These are phyloP conservation scores for Cladophialophora yegresii DNA, from an alignment of 2,329 filamentous ascomycete genomes.

Conservation along the genomic window DNA sequence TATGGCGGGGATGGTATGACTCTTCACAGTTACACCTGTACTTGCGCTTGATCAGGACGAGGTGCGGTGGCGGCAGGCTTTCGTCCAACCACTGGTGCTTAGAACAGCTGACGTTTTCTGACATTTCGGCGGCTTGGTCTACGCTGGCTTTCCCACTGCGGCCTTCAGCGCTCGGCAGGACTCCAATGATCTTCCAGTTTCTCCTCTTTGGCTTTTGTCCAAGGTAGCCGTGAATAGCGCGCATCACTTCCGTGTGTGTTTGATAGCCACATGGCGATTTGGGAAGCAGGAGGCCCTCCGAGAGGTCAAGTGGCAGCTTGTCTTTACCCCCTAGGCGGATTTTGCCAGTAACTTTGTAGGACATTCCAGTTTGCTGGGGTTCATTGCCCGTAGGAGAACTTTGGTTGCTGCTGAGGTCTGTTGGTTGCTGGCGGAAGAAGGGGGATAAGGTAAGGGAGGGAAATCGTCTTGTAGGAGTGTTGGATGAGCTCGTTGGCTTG, in stretches of 20 bases:
- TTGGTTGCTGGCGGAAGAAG: neutral
- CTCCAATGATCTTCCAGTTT: conserved; percentile 1
- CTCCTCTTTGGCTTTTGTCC: neutral
- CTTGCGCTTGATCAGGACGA: conserved; percentile 6
- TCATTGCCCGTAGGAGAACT: neutral
- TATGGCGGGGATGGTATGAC: conserved; percentile 7
- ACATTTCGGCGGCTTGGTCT: neutral
- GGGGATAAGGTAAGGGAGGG: neutral
- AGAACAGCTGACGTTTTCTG: neutral
- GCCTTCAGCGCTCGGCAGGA: neutral
- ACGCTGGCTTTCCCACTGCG: neutral
- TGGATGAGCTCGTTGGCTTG: neutral
- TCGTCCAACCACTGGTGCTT: neutral
- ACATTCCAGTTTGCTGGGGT: too few species aligned
- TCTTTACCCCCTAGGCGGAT: neutral
- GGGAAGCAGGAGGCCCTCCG: neutral
- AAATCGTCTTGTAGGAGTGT: neutral
- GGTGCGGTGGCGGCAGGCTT: neutral
- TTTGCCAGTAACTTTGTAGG: conserved; percentile 2
- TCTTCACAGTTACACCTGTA: conserved; percentile 11
- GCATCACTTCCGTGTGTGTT: neutral
- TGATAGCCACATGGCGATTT: neutral
- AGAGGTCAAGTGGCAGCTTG: neutral
- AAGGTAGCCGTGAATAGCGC: conserved; percentile 1
- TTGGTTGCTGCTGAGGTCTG: neutral